These are phyloP conservation scores for Sequoiadendron giganteum DNA, from an alignment of 75 land plant species.

Conservation along the genomic window DNA sequence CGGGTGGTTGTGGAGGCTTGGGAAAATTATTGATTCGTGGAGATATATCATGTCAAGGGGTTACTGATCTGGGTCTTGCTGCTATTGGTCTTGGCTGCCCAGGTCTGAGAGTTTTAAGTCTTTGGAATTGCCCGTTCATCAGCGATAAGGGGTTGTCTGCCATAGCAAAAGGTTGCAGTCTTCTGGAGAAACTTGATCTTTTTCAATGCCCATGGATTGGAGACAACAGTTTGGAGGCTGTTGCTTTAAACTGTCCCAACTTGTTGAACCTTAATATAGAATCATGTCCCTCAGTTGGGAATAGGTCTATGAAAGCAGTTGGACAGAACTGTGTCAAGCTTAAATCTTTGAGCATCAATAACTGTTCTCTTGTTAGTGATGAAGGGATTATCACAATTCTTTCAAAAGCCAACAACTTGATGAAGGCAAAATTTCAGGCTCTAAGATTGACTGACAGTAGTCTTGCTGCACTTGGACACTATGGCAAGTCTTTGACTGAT, in stretches of 20 bases:
- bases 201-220: slow-evolving; percentile 35
- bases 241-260: slow-evolving; percentile 34
- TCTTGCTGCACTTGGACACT: slow-evolving; percentile 29
- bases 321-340: slow-evolving; percentile 21
- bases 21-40: slow-evolving; percentile 37
- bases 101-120: slow-evolving; percentile 26
- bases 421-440: slow-evolving; percentile 35
- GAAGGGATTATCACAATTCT: slow-evolving; percentile 25
- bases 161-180: slow-evolving; percentile 42
- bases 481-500: slow-evolving; percentile 17
- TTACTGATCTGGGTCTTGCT: slow-evolving; percentile 40
- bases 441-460: slow-evolving; percentile 21
- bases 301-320: slow-evolving; percentile 29
- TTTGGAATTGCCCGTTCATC: slow-evolving; percentile 45
- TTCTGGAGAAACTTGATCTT: slow-evolving; percentile 37
- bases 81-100: slow-evolving; percentile 42
- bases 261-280: slow-evolving; percentile 34
- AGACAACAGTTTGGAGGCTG: slow-evolving; percentile 30
- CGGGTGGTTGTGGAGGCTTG: slow-evolving; percentile 32
- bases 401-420: slow-evolving; percentile 23
- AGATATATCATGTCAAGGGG: not conserved
- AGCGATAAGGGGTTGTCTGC: slow-evolving; percentile 27
- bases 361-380: slow-evolving; percentile 27
- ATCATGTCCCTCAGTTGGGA: slow-evolving; percentile 29
- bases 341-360: slow-evolving; percentile 20